Percentiles rank a stretch among this genome's conserved stretches.
Conservation (phyloP, 441 rosid species). For the Euphorbia corollata region DNA sequence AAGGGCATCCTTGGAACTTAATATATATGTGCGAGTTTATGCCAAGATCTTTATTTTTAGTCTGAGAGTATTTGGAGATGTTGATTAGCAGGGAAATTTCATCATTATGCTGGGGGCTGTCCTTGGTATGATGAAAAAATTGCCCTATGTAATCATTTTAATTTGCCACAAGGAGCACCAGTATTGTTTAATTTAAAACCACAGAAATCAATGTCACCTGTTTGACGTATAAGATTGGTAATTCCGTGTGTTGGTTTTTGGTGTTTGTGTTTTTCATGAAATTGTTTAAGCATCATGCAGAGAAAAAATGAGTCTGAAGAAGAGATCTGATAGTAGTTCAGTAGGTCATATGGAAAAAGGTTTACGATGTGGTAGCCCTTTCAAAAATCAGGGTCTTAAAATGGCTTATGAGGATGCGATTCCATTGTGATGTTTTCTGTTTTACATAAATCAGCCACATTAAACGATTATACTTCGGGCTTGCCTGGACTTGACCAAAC, state of each 20-base stretch:
- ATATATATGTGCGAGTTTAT: not conserved
- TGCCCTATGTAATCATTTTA: constrained; percentile 1
- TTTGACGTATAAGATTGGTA: not conserved
- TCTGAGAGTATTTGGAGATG: not conserved
- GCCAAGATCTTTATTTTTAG: constrained; percentile 3
- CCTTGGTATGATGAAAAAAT: constrained; percentile 2
- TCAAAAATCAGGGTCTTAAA: not conserved
- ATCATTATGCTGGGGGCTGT: not conserved
- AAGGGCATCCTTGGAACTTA: not conserved
- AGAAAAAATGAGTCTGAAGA: not conserved
- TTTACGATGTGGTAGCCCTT: not conserved
- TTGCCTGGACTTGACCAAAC: not conserved
- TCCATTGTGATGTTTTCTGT: not conserved
- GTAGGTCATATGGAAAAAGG: not conserved
- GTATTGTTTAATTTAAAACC: not conserved
- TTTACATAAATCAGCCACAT: not conserved
- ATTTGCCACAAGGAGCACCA: not conserved
- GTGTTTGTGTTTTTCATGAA: not conserved
- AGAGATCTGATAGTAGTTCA: not conserved
- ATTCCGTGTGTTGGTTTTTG: not conserved
- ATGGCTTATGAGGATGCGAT: not conserved
- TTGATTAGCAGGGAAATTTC: not conserved
- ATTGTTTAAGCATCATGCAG: not conserved
- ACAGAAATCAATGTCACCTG: not conserved
- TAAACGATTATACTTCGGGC: not conserved